These are phyloP conservation scores for Aspergillus sp. DNA, from an alignment of 2,329 filamentous ascomycete species.

Conservation along the genomic window DNA sequence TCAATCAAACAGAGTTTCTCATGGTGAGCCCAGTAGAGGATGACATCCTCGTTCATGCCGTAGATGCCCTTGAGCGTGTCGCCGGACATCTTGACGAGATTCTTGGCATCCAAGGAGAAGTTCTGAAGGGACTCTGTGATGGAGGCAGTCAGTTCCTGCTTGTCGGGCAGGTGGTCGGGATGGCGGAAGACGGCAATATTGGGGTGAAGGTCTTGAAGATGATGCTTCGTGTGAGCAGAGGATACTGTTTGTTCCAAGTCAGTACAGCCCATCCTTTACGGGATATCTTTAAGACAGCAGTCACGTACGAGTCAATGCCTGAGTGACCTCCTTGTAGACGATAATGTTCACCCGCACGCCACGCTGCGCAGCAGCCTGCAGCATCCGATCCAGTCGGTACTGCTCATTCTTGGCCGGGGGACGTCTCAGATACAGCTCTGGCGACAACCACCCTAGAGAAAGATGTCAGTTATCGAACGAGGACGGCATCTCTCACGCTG, in stretches of 20 bases:
- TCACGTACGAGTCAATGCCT: conserved; percentile 72
- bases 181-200: conserved; percentile 90
- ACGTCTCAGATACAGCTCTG: conserved; percentile 80
- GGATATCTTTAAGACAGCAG: background rate
- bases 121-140: conserved; percentile 58
- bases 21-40: conserved; percentile 90
- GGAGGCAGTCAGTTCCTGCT: conserved; percentile 62
- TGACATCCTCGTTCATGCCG: conserved; percentile 75
- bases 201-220: conserved; percentile 71
- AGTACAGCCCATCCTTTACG: background rate
- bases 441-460: conserved; percentile 70
- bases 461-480: conserved; percentile 9
- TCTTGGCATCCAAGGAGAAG: conserved; percentile 55
- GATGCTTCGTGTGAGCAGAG: conserved; percentile 74
- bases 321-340: conserved; percentile 87
- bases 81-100: conserved; percentile 63
- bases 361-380: conserved; percentile 76
- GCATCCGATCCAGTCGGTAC: conserved; percentile 80
- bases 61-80: conserved; percentile 78
- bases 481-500: background rate
- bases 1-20: conserved; percentile 88
- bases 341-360: conserved; percentile 84
- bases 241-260: conserved; percentile 48
- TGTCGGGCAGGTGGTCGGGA: conserved; percentile 80
- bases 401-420: conserved; percentile 78